A percentile compares a stretch with the other conserved stretches of the same genome.
phyloP scores from a whole-genome alignment of 805 yeast species.

The Peterozyma xylosa region DNA sequence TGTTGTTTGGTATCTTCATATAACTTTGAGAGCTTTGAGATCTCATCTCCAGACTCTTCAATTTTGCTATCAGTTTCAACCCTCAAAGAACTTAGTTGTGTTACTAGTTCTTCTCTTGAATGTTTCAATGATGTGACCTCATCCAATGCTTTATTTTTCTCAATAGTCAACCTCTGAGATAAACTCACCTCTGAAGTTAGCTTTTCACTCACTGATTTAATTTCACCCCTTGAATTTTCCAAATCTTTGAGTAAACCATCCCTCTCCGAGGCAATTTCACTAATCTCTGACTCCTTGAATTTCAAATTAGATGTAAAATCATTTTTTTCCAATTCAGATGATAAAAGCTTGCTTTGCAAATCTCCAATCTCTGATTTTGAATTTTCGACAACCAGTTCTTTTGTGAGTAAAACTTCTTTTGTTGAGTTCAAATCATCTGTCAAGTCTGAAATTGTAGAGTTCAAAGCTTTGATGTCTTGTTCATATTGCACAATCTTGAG shows the following conservation, averaged over 20 bases:
- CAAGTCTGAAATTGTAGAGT: background rate
- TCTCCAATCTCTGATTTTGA: background rate
- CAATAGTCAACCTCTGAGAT: no score
- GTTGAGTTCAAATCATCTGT: background rate
- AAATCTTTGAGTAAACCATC: conserved; percentile 5
- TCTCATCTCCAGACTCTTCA: conserved; percentile 3
- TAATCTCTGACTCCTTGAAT: background rate
- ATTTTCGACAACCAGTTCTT: background rate
- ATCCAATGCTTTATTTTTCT: no score
- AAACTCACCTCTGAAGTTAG: background rate
- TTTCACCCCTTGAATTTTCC: conserved; percentile 1
- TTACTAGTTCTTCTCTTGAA: no score
- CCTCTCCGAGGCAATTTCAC: background rate
- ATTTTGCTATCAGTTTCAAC: conserved; percentile 1
- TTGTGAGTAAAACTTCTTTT: background rate
- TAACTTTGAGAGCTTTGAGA: conserved; percentile 6
- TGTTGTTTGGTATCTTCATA: background rate
- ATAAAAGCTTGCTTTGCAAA: conserved; percentile 1
- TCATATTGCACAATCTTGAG: background rate
- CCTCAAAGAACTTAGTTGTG: no score
- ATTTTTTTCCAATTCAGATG: background rate
- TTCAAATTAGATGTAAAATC: conserved; percentile 2
- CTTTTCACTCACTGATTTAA: conserved; percentile 6
- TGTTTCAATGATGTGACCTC: no score
- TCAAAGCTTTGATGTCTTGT: background rate